Conservation (phyloP, 2,329 filamentous ascomycete species). For the Dryadomyces quercus-mongolicae region DNA sequence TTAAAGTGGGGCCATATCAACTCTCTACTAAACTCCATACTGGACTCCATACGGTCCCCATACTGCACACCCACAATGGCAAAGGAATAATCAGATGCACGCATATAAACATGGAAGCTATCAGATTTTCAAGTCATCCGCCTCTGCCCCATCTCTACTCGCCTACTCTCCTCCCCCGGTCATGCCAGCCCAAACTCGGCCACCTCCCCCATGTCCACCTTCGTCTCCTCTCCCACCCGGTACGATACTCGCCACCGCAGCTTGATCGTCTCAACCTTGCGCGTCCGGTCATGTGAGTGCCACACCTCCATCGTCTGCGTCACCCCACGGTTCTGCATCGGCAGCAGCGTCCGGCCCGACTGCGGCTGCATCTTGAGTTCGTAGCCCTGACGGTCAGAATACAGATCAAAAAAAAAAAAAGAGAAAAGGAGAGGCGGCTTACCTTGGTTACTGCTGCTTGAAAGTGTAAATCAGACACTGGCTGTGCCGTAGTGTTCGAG, state of each 20-base stretch:
- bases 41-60: too few relatives aligned
- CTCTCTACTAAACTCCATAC: too few relatives aligned
- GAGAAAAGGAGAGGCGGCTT: conserved; percentile 13
- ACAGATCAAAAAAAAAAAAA: background rate
- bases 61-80: too few relatives aligned
- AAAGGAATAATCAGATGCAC: background rate
- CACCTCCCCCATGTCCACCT: conserved; percentile 77
- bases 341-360: conserved; percentile 62
- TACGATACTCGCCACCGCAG: conserved; percentile 85
- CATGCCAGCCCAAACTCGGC: conserved; percentile 63
- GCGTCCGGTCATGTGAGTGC: conserved; percentile 54
- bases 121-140: background rate
- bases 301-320: conserved; percentile 67
- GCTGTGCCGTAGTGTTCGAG: conserved; percentile 63
- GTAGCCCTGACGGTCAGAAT: conserved; percentile 46
- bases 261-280: conserved; percentile 70
- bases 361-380: conserved; percentile 76
- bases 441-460: conserved; percentile 92
- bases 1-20: too few relatives aligned
- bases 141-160: background rate
- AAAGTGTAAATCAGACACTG: conserved; percentile 72
- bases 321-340: conserved; percentile 63
- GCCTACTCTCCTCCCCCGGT: background rate
- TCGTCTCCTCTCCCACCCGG: conserved; percentile 48
- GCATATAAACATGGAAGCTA: background rate